Evolutionary conservation across 2,329 filamentous ascomycete genomes (phyloP).

Genomic region (Fusarium liriodendri): DNA sequence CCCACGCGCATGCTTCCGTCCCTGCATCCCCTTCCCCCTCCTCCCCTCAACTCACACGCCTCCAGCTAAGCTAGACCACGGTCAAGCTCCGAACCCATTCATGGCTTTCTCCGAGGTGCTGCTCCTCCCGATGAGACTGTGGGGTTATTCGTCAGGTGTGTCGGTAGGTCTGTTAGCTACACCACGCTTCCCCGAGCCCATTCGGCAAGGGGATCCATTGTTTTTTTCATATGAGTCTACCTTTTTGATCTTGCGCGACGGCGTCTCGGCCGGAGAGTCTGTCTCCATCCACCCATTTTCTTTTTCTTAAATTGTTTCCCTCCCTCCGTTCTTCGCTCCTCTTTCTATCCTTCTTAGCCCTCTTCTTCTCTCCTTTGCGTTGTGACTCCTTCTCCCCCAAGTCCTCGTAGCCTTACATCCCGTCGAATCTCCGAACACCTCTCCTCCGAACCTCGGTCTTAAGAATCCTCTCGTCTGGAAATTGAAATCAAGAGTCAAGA

Average conservation of each 20-base stretch:
- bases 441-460: slow-evolving; percentile 36
- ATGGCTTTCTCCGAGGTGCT: slow-evolving; percentile 29
- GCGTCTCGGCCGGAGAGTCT: background rate
- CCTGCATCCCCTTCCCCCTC: background rate
- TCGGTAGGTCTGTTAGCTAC: slow-evolving; percentile 10
- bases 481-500: background rate
- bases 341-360: slow-evolving; percentile 4
- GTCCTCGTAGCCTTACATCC: slow-evolving; percentile 4
- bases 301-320: slow-evolving; percentile 26
- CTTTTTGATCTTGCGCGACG: background rate
- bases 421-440: slow-evolving; percentile 24
- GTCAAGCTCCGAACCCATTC: slow-evolving; percentile 9
- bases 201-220: background rate
- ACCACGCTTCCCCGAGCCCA: background rate
- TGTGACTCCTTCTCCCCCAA: background rate
- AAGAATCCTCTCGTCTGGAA: slow-evolving; percentile 5
- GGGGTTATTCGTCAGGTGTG: slow-evolving; percentile 34
- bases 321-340: slow-evolving; percentile 11
- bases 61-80: background rate
- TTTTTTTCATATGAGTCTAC: background rate
- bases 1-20: background rate
- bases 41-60: background rate
- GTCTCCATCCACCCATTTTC: background rate
- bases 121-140: slow-evolving; percentile 26
- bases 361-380: background rate